Conservation (phyloP, 371 early-diverging fungal genomes). For the Choanephora cucurbitarum region DNA sequence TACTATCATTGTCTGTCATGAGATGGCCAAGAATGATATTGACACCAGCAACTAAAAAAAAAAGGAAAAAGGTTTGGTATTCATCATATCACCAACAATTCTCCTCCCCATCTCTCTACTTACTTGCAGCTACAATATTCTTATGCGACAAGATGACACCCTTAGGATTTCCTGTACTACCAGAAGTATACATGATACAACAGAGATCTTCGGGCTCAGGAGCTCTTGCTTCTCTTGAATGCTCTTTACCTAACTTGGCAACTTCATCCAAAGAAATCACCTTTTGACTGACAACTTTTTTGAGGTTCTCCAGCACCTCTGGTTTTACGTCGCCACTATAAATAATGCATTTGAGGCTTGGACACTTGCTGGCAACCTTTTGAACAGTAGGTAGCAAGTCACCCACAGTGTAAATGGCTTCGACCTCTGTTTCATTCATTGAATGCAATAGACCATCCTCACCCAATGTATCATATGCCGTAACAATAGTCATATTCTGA, state of each 20-base stretch:
- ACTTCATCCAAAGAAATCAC: slow-evolving; percentile 57
- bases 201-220: slow-evolving; percentile 81
- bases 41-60: slow-evolving; percentile 67
- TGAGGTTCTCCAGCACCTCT: slow-evolving; percentile 44
- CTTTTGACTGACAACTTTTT: slow-evolving; percentile 20
- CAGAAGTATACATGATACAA: slow-evolving; percentile 97
- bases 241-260: slow-evolving; percentile 59
- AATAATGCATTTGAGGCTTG: slow-evolving; percentile 72
- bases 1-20: slow-evolving; percentile 54
- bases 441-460: slow-evolving; percentile 84
- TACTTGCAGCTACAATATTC: slow-evolving; percentile 79
- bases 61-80: too few species aligned
- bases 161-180: slow-evolving; percentile 91
- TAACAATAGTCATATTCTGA: slow-evolving; percentile 77
- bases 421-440: slow-evolving; percentile 83
- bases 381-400: slow-evolving; percentile 76
- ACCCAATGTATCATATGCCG: slow-evolving; percentile 90
- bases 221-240: slow-evolving; percentile 61
- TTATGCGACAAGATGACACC: slow-evolving; percentile 88
- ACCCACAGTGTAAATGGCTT: slow-evolving; percentile 79
- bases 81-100: too few species aligned
- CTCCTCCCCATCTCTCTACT: too few species aligned
- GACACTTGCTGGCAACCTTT: slow-evolving; percentile 60
- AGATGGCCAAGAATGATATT: slow-evolving; percentile 52
- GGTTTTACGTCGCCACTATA: slow-evolving; percentile 74